Evolutionary conservation across 2,329 filamentous ascomycete species (phyloP).

Genomic region (Plenodomus tracheiphilus): DNA sequence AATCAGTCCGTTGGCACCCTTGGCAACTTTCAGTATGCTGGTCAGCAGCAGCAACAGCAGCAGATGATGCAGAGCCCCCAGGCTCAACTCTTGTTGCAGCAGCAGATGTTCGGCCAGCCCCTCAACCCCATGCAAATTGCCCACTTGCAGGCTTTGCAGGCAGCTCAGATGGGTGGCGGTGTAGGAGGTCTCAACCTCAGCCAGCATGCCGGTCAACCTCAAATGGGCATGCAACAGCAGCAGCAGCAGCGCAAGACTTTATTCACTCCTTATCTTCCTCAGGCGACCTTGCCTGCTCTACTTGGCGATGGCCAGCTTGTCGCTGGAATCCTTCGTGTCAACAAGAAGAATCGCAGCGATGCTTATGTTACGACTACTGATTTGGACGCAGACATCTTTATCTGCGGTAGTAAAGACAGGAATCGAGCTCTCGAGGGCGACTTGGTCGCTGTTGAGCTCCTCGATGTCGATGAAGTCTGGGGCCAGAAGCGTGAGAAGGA

Average conservation of each 20-base stretch:
- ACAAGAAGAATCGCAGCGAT: constrained; percentile 99
- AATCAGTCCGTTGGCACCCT: constrained; percentile 81
- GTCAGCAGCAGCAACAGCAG: constrained; percentile 61
- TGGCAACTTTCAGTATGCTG: constrained; percentile 85
- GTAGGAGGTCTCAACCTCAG: constrained; percentile 60
- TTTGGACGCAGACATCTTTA: constrained; percentile 97
- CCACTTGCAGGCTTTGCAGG: constrained; percentile 90
- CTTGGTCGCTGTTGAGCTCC: constrained; percentile 89
- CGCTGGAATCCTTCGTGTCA: constrained; percentile 93
- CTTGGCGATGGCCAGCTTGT: constrained; percentile 92
- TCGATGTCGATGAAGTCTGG: constrained; percentile 99
- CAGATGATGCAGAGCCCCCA: constrained; percentile 84
- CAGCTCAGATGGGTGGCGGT: constrained; percentile 74
- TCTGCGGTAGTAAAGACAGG: constrained; percentile 97
- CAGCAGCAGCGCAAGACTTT: constrained; percentile 97
- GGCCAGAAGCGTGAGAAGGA: constrained; percentile 98
- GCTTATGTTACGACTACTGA: constrained; percentile 96
- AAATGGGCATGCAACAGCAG: constrained; percentile 70
- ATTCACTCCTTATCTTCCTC: constrained; percentile 95
- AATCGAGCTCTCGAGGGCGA: constrained; percentile 97
- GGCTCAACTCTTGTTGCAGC: constrained; percentile 81
- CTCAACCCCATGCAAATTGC: constrained; percentile 85
- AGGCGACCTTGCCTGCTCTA: constrained; percentile 88
- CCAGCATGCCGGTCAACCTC: constrained; percentile 65
- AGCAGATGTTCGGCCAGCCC: constrained; percentile 85